Evolutionary conservation across 441 rosid genomes (phyloP).

Genomic region (Macaranga tanarius): DNA sequence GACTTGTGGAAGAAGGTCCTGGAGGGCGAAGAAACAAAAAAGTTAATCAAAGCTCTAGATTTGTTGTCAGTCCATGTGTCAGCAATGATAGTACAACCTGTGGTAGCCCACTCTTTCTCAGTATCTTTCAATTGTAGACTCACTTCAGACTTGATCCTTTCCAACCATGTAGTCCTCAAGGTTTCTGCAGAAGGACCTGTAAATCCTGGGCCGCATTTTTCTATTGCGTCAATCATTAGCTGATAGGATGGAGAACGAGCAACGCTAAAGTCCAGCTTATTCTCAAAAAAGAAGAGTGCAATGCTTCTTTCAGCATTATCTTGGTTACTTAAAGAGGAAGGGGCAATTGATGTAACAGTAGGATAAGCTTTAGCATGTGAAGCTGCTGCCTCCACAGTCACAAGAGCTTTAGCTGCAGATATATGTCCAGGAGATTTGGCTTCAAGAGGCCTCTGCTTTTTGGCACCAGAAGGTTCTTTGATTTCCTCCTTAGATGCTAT

Average conservation of each 20-base stretch:
- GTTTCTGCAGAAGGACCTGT: slow-evolving; percentile 50
- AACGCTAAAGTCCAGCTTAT: slow-evolving; percentile 59
- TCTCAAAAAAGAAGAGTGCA: slow-evolving; percentile 80
- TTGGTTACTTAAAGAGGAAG: slow-evolving; percentile 38
- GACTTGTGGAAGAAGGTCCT: slow-evolving; percentile 76
- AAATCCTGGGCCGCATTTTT: slow-evolving; percentile 58
- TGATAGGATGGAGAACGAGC: slow-evolving; percentile 75
- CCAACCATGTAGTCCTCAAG: slow-evolving; percentile 61
- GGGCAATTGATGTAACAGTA: slow-evolving; percentile 29
- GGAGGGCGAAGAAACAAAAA: slow-evolving; percentile 80
- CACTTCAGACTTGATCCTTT: slow-evolving; percentile 63
- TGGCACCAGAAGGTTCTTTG: slow-evolving; percentile 44
- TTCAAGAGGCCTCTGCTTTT: slow-evolving; percentile 50
- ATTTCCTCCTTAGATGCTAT: slow-evolving; percentile 60
- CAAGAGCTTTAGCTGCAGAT: slow-evolving; percentile 34
- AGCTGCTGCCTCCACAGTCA: slow-evolving; percentile 33
- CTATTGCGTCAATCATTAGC: slow-evolving; percentile 67
- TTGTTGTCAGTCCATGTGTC: slow-evolving; percentile 86
- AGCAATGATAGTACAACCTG: slow-evolving; percentile 76
- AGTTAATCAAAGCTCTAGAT: slow-evolving; percentile 78
- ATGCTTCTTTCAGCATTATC: slow-evolving; percentile 73
- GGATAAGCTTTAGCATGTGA: slow-evolving; percentile 49
- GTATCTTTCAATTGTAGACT: slow-evolving; percentile 48
- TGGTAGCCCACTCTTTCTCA: slow-evolving; percentile 80
- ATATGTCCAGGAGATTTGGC: slow-evolving; percentile 41